A percentile compares a stretch with the other conserved stretches of the same genome.
phyloP scores from a whole-genome alignment of 441 rosid species.

The Rhodomyrtus psidioides region DNA sequence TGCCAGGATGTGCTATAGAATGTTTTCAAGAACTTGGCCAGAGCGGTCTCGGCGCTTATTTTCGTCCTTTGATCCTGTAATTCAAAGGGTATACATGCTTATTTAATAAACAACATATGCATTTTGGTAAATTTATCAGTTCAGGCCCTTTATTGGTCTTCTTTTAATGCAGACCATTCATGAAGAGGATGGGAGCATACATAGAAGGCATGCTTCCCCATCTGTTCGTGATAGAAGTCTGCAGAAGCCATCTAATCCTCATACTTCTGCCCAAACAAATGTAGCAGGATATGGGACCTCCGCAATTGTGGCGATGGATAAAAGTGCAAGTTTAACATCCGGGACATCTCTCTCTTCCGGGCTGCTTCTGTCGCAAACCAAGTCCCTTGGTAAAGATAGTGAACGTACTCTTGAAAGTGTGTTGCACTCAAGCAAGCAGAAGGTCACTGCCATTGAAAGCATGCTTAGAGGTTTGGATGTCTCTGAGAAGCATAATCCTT shows the following conservation, averaged over 20 bases:
- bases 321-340: conserved; percentile 65
- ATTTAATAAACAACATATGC: background rate
- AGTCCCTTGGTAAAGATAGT: conserved; percentile 55
- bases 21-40: conserved; percentile 99
- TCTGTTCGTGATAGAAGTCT: conserved; percentile 85
- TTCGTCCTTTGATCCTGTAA: conserved; percentile 86
- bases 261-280: conserved; percentile 42
- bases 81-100: conserved; percentile 74
- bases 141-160: background rate
- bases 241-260: conserved; percentile 46
- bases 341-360: conserved; percentile 80
- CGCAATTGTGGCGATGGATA: conserved; percentile 96
- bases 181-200: conserved; percentile 96
- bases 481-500: conserved; percentile 76
- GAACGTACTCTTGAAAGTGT: conserved; percentile 96
- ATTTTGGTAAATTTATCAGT: background rate
- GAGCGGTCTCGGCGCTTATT: conserved; percentile 89
- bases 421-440: conserved; percentile 96
- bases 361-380: conserved; percentile 66
- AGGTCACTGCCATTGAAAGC: conserved; percentile 98
- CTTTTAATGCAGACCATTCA: conserved; percentile 59
- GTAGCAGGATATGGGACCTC: conserved; percentile 91
- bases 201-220: conserved; percentile 96
- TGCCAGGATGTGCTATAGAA: conserved; percentile 97
- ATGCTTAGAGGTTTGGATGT: conserved; percentile 94